phyloP scores from a whole-genome alignment of 371 early-diverging fungal species.

The Lichtheimia ornata region DNA sequence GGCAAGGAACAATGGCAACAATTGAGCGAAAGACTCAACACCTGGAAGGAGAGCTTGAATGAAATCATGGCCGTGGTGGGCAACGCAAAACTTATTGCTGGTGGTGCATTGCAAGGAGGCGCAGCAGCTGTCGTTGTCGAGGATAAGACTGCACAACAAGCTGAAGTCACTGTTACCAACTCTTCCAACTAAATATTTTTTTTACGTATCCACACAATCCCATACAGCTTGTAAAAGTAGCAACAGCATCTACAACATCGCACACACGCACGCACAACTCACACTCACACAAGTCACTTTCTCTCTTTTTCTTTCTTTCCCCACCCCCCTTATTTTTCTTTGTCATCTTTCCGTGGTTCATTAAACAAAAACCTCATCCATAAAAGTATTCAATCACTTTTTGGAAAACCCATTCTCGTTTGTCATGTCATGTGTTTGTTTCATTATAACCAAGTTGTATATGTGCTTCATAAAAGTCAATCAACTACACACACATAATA shows the following conservation, averaged over 20 bases:
- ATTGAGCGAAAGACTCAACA: slow-evolving; percentile 66
- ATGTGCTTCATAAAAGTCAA: too few species aligned
- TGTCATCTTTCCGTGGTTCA: background rate
- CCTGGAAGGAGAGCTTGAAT: slow-evolving; percentile 81
- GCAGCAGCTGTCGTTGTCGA: slow-evolving; percentile 40
- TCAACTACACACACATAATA: too few species aligned
- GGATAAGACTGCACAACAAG: slow-evolving; percentile 27
- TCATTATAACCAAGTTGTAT: too few species aligned
- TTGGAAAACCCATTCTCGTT: too few species aligned
- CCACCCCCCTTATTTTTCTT: background rate
- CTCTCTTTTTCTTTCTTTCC: background rate
- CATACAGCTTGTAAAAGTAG: too few species aligned
- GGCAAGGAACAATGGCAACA: slow-evolving; percentile 81
- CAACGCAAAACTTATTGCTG: slow-evolving; percentile 78
- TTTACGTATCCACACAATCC: background rate
- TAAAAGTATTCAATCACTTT: too few species aligned
- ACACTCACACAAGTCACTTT: background rate
- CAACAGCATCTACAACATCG: too few species aligned
- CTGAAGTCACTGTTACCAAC: slow-evolving; percentile 14
- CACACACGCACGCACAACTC: too few species aligned
- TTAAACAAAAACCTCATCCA: too few species aligned
- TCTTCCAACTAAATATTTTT: slow-evolving; percentile 8
- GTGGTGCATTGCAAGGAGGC: slow-evolving; percentile 44
- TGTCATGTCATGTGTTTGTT: too few species aligned
- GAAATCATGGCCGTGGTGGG: slow-evolving; percentile 81